Evolutionary conservation across 352 stramenopile genomes (phyloP).

Genomic region (Phytopythium litorale): DNA sequence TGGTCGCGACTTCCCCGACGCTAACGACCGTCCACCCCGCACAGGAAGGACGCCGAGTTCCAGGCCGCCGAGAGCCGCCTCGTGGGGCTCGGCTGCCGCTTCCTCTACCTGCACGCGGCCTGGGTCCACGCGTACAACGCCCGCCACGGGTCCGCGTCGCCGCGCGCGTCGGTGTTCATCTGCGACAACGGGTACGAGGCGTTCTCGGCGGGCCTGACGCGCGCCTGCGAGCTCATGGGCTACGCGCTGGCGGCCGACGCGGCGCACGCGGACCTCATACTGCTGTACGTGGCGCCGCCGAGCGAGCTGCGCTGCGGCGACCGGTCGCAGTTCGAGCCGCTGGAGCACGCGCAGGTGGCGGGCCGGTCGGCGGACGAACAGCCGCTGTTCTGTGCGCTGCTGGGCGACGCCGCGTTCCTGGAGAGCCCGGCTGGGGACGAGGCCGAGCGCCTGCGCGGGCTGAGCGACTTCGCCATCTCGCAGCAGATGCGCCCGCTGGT

Average conservation of each 20-base stretch:
- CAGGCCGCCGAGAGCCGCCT: slow-evolving; percentile 33
- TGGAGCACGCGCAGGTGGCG: slow-evolving; percentile 28
- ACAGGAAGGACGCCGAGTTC: slow-evolving; percentile 73
- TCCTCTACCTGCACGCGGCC: slow-evolving; percentile 66
- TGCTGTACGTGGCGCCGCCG: slow-evolving; percentile 59
- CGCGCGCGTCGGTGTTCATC: slow-evolving; percentile 26
- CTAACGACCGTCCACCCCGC: neutral
- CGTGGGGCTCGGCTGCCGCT: slow-evolving; percentile 54
- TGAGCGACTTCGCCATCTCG: slow-evolving; percentile 80
- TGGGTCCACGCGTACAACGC: slow-evolving; percentile 31
- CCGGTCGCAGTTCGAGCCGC: slow-evolving; percentile 35
- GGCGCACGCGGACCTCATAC: slow-evolving; percentile 35
- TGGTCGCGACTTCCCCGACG: slow-evolving; percentile 3
- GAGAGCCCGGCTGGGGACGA: slow-evolving; percentile 39
- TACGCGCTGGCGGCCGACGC: slow-evolving; percentile 31
- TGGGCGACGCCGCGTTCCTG: slow-evolving; percentile 72
- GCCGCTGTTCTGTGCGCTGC: slow-evolving; percentile 60
- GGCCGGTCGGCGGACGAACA: slow-evolving; percentile 19
- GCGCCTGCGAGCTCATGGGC: slow-evolving; percentile 46
- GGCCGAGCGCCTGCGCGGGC: slow-evolving; percentile 44
- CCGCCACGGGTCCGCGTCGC: neutral
- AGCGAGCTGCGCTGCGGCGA: slow-evolving; percentile 30
- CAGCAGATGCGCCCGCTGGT: slow-evolving; percentile 58
- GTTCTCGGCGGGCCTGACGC: slow-evolving; percentile 34
- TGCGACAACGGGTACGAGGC: slow-evolving; percentile 49